Conservation (phyloP, 345 rosid genomes). For the Salix arbutifolia region DNA sequence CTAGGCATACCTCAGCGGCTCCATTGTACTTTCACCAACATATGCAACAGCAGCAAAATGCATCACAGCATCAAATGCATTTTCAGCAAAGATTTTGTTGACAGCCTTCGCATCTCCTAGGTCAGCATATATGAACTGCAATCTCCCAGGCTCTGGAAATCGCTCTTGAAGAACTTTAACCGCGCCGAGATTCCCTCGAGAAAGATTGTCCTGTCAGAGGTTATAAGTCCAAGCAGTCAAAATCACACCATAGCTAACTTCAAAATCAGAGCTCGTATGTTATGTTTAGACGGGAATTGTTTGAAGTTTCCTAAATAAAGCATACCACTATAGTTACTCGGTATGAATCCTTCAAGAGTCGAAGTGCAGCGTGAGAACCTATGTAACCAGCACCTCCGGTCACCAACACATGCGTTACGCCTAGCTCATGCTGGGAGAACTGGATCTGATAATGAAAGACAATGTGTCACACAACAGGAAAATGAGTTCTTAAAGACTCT, state of each 20-base stretch:
- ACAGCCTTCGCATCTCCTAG: constrained; percentile 87
- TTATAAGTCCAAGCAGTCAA: neutral
- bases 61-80: constrained; percentile 94
- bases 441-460: neutral
- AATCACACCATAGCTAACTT: neutral
- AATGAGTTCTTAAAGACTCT: neutral
- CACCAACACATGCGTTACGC: constrained; percentile 9
- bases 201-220: constrained; percentile 76
- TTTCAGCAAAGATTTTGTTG: constrained; percentile 75
- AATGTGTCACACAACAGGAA: no score
- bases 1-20: constrained; percentile 71
- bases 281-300: neutral
- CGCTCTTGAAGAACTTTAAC: constrained; percentile 69
- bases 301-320: neutral
- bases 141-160: constrained; percentile 87
- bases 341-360: constrained; percentile 15
- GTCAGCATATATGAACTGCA: constrained; percentile 86
- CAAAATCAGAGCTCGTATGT: neutral
- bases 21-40: constrained; percentile 92
- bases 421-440: constrained; percentile 11
- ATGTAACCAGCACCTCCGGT: constrained; percentile 27
- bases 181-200: constrained; percentile 92
- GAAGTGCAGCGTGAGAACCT: constrained; percentile 21
- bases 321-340: constrained; percentile 22
- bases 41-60: constrained; percentile 99